A percentile compares a stretch with the other conserved stretches of the same genome.
Conservation (phyloP, 2,329 filamentous ascomycete species). For the Exophiala sideris region DNA sequence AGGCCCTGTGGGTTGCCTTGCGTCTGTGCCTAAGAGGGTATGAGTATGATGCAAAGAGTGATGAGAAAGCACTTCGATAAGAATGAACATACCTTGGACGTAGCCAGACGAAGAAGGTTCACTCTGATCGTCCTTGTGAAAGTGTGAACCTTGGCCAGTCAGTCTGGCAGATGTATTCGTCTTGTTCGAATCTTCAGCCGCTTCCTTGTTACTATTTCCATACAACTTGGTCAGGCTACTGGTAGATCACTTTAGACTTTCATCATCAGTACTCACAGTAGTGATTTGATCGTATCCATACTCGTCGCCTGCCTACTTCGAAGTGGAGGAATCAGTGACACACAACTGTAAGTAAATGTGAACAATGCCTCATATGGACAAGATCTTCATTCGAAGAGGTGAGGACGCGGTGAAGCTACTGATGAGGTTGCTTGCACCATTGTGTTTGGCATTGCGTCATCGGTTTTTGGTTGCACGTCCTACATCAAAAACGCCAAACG, state of each 20-base stretch:
- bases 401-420: not conserved
- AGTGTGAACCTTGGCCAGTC: conserved; percentile 27
- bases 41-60: no score
- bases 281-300: no score
- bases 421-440: not conserved
- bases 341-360: not conserved
- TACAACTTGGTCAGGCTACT: no score
- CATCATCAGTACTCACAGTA: no score
- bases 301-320: no score
- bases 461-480: not conserved
- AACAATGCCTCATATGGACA: not conserved
- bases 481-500: not conserved
- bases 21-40: not conserved
- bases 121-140: conserved; percentile 7
- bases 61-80: no score
- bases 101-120: not conserved
- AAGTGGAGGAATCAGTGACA: no score
- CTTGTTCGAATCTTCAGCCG: not conserved
- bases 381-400: not conserved
- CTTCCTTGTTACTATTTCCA: not conserved
- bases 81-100: not conserved
- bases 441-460: not conserved
- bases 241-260: no score
- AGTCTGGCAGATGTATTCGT: conserved; percentile 3
- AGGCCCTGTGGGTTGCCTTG: not conserved